These are phyloP conservation scores for Obelidium mucronatum DNA, from an alignment of 192 early-diverging fungal genomes.

Conservation along the genomic window DNA sequence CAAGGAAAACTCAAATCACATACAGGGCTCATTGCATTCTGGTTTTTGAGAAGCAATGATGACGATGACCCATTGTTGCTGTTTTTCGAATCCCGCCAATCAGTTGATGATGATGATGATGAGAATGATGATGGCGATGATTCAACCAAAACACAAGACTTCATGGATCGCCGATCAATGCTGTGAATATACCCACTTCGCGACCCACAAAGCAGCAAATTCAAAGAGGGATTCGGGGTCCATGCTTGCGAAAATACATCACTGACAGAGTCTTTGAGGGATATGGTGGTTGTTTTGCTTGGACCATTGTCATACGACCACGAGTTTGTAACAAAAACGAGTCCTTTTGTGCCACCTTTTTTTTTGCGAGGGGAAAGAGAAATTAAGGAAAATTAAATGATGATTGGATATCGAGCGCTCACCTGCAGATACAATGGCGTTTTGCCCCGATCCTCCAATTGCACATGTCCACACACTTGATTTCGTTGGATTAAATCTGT, in stretches of 20 bases:
- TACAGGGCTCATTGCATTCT: not conserved
- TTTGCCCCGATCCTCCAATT: not conserved
- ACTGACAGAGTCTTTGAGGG: not conserved
- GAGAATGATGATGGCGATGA: too few species aligned
- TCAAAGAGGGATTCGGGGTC: not conserved
- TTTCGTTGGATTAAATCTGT: conserved; percentile 11
- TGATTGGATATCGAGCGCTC: not conserved
- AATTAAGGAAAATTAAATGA: not conserved
- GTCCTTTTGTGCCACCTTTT: not conserved
- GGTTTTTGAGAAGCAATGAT: not conserved
- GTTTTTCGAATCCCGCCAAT: too few species aligned
- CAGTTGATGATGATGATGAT: too few species aligned
- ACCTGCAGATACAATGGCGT: not conserved
- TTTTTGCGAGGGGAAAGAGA: not conserved
- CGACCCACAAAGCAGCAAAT: not conserved
- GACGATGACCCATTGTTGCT: not conserved
- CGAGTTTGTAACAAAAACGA: not conserved
- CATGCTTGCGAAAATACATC: conserved; percentile 4
- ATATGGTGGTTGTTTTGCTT: not conserved
- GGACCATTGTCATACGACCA: too few species aligned
- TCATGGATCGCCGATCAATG: not conserved
- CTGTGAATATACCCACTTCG: conserved; percentile 3
- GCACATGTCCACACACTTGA: conserved; percentile 22
- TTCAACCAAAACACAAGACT: not conserved
- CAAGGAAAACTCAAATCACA: conserved; percentile 14